Conservation (phyloP, 192 early-diverging fungal species). For the Lobosporangium transversale region DNA sequence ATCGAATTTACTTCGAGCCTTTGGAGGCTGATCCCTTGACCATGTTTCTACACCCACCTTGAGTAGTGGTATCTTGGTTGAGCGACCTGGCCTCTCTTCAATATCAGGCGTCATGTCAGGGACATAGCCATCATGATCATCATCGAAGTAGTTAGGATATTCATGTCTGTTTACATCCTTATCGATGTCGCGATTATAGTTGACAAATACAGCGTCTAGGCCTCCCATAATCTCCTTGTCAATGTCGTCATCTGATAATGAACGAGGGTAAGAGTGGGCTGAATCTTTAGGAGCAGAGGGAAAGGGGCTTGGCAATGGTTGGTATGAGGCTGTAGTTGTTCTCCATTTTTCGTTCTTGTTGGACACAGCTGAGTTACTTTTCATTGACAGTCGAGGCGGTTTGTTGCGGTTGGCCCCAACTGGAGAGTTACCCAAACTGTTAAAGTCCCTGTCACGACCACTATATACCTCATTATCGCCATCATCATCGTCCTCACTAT, state of each 20-base stretch:
- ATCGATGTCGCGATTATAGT: not conserved
- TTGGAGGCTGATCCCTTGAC: not conserved
- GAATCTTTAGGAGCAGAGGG: not conserved
- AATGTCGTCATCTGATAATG: constrained; percentile 38
- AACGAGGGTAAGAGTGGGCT: constrained; percentile 3
- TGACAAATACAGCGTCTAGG: constrained; percentile 2
- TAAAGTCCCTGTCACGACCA: not conserved
- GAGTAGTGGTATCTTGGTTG: too few species aligned
- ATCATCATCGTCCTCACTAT: constrained; percentile 5
- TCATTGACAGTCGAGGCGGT: not conserved
- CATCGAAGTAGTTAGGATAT: too few species aligned
- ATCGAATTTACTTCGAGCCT: not conserved
- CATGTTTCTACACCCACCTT: not conserved
- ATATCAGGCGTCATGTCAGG: not conserved
- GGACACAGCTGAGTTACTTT: too few species aligned
- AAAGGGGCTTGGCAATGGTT: not conserved
- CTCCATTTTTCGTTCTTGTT: too few species aligned
- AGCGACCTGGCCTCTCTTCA: not conserved
- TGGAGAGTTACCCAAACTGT: not conserved
- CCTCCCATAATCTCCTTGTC: constrained; percentile 46
- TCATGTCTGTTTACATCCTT: not conserved
- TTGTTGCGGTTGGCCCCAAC: not conserved
- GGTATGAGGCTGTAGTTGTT: too few species aligned
- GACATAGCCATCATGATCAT: not conserved
- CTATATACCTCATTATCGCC: not conserved